These are phyloP conservation scores for Inga oerstediana DNA, from an alignment of 306 rosid species.

Conservation along the genomic window DNA sequence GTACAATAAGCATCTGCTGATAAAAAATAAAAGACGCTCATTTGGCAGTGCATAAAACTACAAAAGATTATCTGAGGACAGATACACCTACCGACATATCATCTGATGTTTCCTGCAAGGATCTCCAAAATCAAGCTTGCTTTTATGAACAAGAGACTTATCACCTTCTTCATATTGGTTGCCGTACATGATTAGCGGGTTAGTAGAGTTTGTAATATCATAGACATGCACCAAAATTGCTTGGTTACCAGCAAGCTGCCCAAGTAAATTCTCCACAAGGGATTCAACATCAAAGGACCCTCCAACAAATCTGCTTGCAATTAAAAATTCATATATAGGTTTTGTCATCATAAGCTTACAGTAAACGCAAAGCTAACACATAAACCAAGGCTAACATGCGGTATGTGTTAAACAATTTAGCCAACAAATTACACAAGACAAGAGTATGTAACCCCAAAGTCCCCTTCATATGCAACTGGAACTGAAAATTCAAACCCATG, in stretches of 20 bases:
- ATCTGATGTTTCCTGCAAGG: slow-evolving; percentile 87
- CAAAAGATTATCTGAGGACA: slow-evolving; percentile 21
- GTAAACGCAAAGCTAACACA: slow-evolving; percentile 24
- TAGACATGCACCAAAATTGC: slow-evolving; percentile 88
- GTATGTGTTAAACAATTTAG: not conserved
- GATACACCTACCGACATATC: slow-evolving; percentile 85
- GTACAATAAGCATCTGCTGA: slow-evolving; percentile 30
- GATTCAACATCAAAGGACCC: slow-evolving; percentile 98
- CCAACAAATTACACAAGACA: not conserved
- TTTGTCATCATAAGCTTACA: slow-evolving; percentile 27
- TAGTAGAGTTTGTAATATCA: slow-evolving; percentile 81
- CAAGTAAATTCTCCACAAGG: slow-evolving; percentile 96
- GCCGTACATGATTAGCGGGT: slow-evolving; percentile 88
- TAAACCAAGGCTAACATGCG: slow-evolving; percentile 16
- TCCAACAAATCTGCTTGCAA: slow-evolving; percentile 76
- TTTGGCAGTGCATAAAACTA: not conserved
- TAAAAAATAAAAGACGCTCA: slow-evolving; percentile 21
- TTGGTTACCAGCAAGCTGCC: slow-evolving; percentile 96
- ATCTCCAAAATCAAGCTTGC: slow-evolving; percentile 98
- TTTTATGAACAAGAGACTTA: slow-evolving; percentile 66
- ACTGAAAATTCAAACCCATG: not conserved
- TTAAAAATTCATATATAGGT: slow-evolving; percentile 33
- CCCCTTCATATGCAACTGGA: not conserved
- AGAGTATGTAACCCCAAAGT: not conserved
- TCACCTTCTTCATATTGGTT: slow-evolving; percentile 85